These are phyloP conservation scores for Malania oleifera DNA, from an alignment of 164 flowering plant genomes.

Conservation along the genomic window DNA sequence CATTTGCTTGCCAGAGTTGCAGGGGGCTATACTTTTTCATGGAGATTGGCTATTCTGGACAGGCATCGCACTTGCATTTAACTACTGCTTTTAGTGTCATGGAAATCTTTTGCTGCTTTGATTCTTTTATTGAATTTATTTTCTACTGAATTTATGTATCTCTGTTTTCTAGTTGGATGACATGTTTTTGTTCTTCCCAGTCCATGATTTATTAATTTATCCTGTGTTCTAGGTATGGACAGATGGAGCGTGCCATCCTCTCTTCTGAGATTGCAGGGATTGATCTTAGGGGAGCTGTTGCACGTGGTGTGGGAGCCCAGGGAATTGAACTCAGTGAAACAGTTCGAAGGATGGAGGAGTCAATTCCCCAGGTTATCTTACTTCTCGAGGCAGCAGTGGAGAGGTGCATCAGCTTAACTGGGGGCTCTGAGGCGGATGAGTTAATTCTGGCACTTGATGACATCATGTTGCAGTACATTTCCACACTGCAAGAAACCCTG, in stretches of 20 bases:
- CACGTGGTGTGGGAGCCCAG: slow-evolving; percentile 91
- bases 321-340: slow-evolving; percentile 99
- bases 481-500: slow-evolving; percentile 78
- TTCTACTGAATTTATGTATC: neutral
- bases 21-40: no score
- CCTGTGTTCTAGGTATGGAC: slow-evolving; percentile 70
- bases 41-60: no score
- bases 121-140: neutral
- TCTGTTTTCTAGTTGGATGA: neutral
- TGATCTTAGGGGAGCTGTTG: slow-evolving; percentile 92
- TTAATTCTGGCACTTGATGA: slow-evolving; percentile 87
- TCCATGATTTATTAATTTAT: neutral
- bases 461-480: slow-evolving; percentile 80
- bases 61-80: no score
- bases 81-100: no score
- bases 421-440: slow-evolving; percentile 99
- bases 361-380: slow-evolving; percentile 89
- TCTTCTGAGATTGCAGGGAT: slow-evolving; percentile 77
- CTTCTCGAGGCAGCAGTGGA: slow-evolving; percentile 95
- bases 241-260: slow-evolving; percentile 91
- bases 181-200: neutral
- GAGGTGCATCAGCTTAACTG: slow-evolving; percentile 94
- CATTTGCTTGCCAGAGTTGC: no score
- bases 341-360: slow-evolving; percentile 98
- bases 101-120: neutral